phyloP scores from a whole-genome alignment of 495 filamentous ascomycete species.

The Penicillium soppii region DNA sequence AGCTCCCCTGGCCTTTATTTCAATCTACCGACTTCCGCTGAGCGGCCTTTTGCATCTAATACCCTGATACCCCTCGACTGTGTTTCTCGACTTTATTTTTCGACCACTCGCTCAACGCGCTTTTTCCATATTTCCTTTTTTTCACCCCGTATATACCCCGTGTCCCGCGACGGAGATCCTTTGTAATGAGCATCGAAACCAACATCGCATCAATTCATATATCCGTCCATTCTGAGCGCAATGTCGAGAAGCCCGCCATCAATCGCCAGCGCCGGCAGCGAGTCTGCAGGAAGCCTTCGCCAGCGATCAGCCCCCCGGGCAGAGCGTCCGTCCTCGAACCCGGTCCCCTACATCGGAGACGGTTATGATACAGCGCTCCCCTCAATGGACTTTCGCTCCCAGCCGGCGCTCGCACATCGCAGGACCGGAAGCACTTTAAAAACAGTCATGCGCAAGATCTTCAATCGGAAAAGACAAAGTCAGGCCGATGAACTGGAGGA shows the following conservation, averaged over 20 bases:
- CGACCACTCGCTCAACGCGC: constrained; percentile 4
- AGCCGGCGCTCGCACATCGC: constrained; percentile 27
- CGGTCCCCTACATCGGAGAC: constrained; percentile 18
- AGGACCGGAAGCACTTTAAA: constrained; percentile 46
- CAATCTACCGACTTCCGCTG: constrained; percentile 17
- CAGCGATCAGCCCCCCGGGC: constrained; percentile 15
- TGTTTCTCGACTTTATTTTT: constrained; percentile 21
- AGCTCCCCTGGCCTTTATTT: constrained; percentile 18
- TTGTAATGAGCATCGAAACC: constrained; percentile 24
- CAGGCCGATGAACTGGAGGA: constrained; percentile 35
- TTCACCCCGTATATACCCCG: constrained; percentile 19
- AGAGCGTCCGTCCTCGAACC: constrained; percentile 19
- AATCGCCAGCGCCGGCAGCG: constrained; percentile 24
- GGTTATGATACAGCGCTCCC: constrained; percentile 26
- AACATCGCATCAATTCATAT: no score
- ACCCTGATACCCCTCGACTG: constrained; percentile 11
- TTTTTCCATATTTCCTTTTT: background rate
- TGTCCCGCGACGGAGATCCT: constrained; percentile 15
- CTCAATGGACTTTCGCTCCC: constrained; percentile 26
- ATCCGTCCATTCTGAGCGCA: no score
- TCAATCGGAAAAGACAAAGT: constrained; percentile 44
- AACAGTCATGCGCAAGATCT: constrained; percentile 50
- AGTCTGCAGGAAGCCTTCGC: constrained; percentile 13
- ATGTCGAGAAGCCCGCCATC: constrained; percentile 21
- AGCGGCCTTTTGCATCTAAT: constrained; percentile 9